Conservation (phyloP, 1,284 basidiomycete genomes). For the Melampsora occidentalis region DNA sequence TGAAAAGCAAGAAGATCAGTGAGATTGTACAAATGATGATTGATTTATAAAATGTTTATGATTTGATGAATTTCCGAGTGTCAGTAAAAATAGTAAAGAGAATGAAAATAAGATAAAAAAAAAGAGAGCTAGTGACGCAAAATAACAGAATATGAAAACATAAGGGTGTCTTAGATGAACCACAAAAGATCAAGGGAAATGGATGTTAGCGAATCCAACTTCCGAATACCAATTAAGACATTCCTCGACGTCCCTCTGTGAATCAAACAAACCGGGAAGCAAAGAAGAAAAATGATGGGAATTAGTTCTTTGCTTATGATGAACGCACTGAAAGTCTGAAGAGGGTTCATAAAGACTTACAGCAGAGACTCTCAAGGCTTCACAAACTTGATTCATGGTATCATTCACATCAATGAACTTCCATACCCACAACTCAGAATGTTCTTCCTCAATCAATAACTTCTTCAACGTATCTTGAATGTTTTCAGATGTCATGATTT, state of each 20-base stretch:
- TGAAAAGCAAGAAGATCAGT: too few species aligned
- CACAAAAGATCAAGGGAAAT: too few species aligned
- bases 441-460: slow-evolving; percentile 2
- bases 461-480: neutral
- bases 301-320: neutral
- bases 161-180: too few species aligned
- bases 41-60: too few species aligned
- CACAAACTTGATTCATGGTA: slow-evolving; percentile 36
- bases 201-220: neutral
- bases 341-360: slow-evolving; percentile 7
- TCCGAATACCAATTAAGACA: slow-evolving; percentile 10
- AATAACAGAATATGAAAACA: too few species aligned
- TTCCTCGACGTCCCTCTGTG: slow-evolving; percentile 3
- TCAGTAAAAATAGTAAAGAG: too few species aligned
- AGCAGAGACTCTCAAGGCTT: slow-evolving; percentile 9
- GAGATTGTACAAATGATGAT: too few species aligned
- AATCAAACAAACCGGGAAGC: neutral
- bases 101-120: too few species aligned
- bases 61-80: too few species aligned
- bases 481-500: neutral
- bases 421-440: slow-evolving; percentile 24
- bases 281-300: neutral
- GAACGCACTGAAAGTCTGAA: neutral
- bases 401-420: slow-evolving; percentile 35
- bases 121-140: too few species aligned